These are phyloP conservation scores for Verticillium alfalfae DNA, from an alignment of 2,329 filamentous ascomycete species.

Conservation along the genomic window DNA sequence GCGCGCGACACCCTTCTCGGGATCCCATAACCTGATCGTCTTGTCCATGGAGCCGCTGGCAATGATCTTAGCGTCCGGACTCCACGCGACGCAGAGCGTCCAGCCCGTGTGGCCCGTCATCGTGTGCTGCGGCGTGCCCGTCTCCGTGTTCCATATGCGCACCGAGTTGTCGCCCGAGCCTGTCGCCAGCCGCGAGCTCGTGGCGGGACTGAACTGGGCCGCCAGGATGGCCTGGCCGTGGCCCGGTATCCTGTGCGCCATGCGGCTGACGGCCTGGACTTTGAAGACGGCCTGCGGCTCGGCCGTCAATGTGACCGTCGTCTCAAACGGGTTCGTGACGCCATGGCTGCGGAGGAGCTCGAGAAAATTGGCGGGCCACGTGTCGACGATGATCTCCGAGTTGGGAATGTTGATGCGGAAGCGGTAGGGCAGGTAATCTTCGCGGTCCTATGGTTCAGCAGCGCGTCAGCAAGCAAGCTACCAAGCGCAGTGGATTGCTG, in stretches of 20 bases:
- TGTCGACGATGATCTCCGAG: slow-evolving; percentile 47
- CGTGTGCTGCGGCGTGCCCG: slow-evolving; percentile 81
- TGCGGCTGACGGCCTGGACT: slow-evolving; percentile 85
- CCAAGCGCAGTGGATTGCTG: neutral
- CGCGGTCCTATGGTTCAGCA: slow-evolving; percentile 26
- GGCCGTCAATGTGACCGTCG: slow-evolving; percentile 48
- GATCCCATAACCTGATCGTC: slow-evolving; percentile 83
- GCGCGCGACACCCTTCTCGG: slow-evolving; percentile 69
- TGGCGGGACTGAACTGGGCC: slow-evolving; percentile 77
- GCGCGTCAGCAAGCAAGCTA: neutral
- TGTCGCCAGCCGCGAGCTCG: slow-evolving; percentile 73
- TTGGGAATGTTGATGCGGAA: slow-evolving; percentile 55
- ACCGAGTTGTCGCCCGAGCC: slow-evolving; percentile 90
- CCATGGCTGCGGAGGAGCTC: slow-evolving; percentile 50
- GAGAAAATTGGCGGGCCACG: slow-evolving; percentile 50
- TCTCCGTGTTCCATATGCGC: slow-evolving; percentile 91
- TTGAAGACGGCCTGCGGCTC: slow-evolving; percentile 89
- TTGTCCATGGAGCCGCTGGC: slow-evolving; percentile 94
- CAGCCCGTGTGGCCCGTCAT: slow-evolving; percentile 83
- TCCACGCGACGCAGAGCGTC: slow-evolving; percentile 85
- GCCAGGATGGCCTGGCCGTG: slow-evolving; percentile 89
- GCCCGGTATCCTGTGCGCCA: slow-evolving; percentile 81
- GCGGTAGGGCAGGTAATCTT: slow-evolving; percentile 57
- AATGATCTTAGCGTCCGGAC: slow-evolving; percentile 73
- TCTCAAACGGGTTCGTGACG: slow-evolving; percentile 53